These are phyloP conservation scores for Pyrrhoderma lamaoense DNA, from an alignment of 1,284 basidiomycete genomes.

Conservation along the genomic window DNA sequence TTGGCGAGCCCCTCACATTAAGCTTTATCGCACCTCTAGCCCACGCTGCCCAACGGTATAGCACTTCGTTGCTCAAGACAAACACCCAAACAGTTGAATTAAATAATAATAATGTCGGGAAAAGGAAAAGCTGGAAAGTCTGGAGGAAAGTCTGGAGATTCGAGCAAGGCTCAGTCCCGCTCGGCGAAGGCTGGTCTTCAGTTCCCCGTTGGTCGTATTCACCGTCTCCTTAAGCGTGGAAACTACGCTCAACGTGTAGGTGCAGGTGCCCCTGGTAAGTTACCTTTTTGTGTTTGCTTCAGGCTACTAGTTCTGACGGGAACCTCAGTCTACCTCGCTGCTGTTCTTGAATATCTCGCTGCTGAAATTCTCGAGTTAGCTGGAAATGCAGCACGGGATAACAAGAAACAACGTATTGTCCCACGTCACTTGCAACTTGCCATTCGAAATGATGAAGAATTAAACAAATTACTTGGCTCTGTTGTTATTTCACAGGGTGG, in stretches of 20 bases:
- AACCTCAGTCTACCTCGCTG: constrained; percentile 81
- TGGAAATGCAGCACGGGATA: constrained; percentile 74
- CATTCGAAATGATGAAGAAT: constrained; percentile 80
- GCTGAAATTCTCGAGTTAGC: constrained; percentile 87
- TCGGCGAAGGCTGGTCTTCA: constrained; percentile 79
- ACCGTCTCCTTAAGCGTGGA: constrained; percentile 83
- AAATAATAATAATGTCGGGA: constrained; percentile 43
- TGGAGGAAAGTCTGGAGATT: constrained; percentile 46
- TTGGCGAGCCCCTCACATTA: constrained; percentile 14
- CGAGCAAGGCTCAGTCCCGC: constrained; percentile 59
- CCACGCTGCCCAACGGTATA: too few relatives aligned
- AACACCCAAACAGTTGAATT: constrained; percentile 13
- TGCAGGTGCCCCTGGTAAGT: constrained; percentile 70
- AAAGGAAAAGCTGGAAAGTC: constrained; percentile 53
- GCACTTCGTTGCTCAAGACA: constrained; percentile 9
- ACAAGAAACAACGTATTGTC: constrained; percentile 84
- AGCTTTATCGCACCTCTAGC: constrained; percentile 18
- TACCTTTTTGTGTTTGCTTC: background rate
- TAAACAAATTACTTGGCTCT: constrained; percentile 68
- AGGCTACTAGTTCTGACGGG: constrained; percentile 17
- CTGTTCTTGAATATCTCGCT: constrained; percentile 76
- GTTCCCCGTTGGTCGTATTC: constrained; percentile 90
- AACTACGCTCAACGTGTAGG: constrained; percentile 81
- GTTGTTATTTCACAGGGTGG: constrained; percentile 86
- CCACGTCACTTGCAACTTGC: constrained; percentile 85